Evolutionary conservation across 106 monocot species (phyloP).

Genomic region (Narthecium ossifragum): DNA sequence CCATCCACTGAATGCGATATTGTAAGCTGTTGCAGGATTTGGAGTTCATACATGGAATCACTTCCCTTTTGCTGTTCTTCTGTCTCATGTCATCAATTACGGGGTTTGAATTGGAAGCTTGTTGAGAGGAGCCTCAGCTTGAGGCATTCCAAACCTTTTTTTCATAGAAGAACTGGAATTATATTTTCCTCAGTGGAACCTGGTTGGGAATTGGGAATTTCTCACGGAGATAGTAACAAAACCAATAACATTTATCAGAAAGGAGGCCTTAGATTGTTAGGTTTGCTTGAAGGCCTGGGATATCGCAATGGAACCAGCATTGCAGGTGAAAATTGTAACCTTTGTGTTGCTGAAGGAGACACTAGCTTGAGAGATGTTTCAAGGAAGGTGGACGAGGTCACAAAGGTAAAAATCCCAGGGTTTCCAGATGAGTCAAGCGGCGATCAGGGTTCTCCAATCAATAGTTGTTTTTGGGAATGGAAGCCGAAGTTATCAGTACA

Average conservation of each 20-base stretch:
- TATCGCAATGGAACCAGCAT: neutral
- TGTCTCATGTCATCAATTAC: slow-evolving; percentile 13
- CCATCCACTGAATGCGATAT: too few species aligned
- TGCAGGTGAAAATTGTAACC: slow-evolving; percentile 3
- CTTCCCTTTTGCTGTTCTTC: slow-evolving; percentile 25
- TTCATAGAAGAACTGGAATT: slow-evolving; percentile 13
- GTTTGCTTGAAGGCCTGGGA: slow-evolving; percentile 14
- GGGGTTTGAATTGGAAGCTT: slow-evolving; percentile 13
- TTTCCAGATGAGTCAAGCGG: slow-evolving; percentile 37
- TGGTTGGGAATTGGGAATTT: neutral
- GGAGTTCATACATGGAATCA: slow-evolving; percentile 58
- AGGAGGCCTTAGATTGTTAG: slow-evolving; percentile 21
- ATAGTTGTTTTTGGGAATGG: slow-evolving; percentile 78
- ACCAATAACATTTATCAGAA: slow-evolving; percentile 14
- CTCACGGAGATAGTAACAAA: slow-evolving; percentile 3
- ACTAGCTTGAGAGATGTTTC: slow-evolving; percentile 19
- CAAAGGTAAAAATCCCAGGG: slow-evolving; percentile 42
- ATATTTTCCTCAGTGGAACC: slow-evolving; percentile 8
- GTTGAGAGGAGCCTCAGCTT: slow-evolving; percentile 7
- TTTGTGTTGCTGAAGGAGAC: slow-evolving; percentile 27
- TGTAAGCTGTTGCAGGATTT: too few species aligned
- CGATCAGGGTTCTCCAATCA: slow-evolving; percentile 31
- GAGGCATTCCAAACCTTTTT: slow-evolving; percentile 5
- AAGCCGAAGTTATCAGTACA: slow-evolving; percentile 79
- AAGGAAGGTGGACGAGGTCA: slow-evolving; percentile 19